Evolutionary conservation across 176 grass and related monocot genomes (phyloP).

Genomic region (Avena insularis): DNA sequence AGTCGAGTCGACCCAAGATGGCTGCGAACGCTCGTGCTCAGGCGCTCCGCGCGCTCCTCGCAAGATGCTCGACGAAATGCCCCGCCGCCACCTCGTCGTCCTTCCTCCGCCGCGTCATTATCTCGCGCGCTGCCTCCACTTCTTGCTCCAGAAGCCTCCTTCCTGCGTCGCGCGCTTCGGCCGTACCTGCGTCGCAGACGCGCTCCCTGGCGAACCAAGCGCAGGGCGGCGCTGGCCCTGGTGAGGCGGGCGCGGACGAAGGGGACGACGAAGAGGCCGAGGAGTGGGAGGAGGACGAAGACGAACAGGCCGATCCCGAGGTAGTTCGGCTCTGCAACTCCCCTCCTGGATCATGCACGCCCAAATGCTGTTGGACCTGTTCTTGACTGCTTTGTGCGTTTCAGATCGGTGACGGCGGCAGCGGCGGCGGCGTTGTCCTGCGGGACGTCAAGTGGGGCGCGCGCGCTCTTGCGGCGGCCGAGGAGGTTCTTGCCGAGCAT

Average conservation of each 20-base stretch:
- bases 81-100: background rate
- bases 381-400: constrained; percentile 27
- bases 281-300: constrained; percentile 71
- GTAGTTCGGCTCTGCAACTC: constrained; percentile 31
- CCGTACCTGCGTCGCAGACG: background rate
- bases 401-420: constrained; percentile 88
- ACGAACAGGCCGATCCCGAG: constrained; percentile 52
- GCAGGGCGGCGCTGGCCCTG: background rate
- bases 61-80: constrained; percentile 52
- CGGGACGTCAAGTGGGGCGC: constrained; percentile 66
- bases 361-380: background rate
- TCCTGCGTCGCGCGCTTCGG: too few species aligned
- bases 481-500: constrained; percentile 61
- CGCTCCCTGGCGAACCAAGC: constrained; percentile 35
- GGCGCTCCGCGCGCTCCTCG: constrained; percentile 42
- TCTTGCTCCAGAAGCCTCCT: background rate
- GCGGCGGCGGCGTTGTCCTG: constrained; percentile 76
- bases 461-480: constrained; percentile 57
- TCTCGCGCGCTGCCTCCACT: background rate
- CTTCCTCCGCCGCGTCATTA: background rate
- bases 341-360: background rate
- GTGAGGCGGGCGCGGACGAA: background rate
- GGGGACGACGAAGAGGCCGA: background rate
- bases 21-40: constrained; percentile 21
- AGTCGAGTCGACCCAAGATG: background rate